Evolutionary conservation across 2,329 filamentous ascomycete species (phyloP).

Genomic region (Xylaria sp.): DNA sequence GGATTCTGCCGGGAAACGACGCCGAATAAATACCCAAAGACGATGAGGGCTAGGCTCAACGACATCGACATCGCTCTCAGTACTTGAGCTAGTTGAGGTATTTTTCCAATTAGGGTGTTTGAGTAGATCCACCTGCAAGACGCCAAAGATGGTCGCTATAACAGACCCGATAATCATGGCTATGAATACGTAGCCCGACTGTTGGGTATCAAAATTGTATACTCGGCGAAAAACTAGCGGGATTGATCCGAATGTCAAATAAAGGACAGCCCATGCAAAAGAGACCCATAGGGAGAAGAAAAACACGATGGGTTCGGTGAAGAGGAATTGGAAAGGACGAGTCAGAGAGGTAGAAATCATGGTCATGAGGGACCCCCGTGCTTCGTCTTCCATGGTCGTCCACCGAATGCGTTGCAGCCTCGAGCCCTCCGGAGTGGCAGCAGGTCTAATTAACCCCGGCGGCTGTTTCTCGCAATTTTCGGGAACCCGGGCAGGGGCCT

Average conservation of each 20-base stretch:
- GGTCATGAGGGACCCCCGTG: slow-evolving; percentile 72
- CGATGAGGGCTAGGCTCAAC: slow-evolving; percentile 41
- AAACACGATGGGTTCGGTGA: slow-evolving; percentile 83
- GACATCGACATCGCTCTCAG: slow-evolving; percentile 40
- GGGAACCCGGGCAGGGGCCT: slow-evolving; percentile 3
- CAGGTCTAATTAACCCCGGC: neutral
- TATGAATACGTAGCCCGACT: slow-evolving; percentile 78
- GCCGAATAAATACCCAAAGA: slow-evolving; percentile 60
- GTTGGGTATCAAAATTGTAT: slow-evolving; percentile 74
- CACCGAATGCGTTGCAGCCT: slow-evolving; percentile 73
- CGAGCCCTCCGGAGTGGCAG: neutral
- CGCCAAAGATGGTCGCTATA: slow-evolving; percentile 74
- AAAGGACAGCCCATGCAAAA: slow-evolving; percentile 90
- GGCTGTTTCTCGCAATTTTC: slow-evolving; percentile 36
- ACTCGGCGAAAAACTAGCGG: slow-evolving; percentile 78
- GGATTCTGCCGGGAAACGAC: slow-evolving; percentile 60
- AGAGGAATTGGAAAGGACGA: slow-evolving; percentile 80
- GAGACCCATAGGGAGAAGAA: slow-evolving; percentile 91
- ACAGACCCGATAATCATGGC: slow-evolving; percentile 76
- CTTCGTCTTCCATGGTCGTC: slow-evolving; percentile 82
- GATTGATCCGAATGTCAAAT: slow-evolving; percentile 83
- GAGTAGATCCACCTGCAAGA: slow-evolving; percentile 77
- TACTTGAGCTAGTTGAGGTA: slow-evolving; percentile 48
- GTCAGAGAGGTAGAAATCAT: slow-evolving; percentile 81
- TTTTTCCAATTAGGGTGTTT: slow-evolving; percentile 56